Evolutionary conservation across 768 basidiomycete genomes (phyloP).

Genomic region (Tricholoma sp.): DNA sequence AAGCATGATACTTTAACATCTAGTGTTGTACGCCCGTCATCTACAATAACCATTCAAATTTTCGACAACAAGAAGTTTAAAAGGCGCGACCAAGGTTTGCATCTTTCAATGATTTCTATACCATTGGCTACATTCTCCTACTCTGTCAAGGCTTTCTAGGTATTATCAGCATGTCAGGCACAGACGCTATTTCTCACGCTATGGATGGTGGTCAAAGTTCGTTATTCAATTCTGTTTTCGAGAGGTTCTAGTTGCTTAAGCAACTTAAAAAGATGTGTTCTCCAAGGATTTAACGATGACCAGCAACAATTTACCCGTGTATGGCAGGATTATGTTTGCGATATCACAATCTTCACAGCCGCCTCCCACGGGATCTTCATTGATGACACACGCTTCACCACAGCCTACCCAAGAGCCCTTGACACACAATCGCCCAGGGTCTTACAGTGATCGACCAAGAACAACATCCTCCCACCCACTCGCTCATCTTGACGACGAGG

Average conservation of each 20-base stretch:
- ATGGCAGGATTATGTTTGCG: constrained; percentile 75
- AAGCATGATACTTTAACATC: constrained; percentile 6
- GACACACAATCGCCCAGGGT: constrained; percentile 1
- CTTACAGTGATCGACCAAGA: constrained; percentile 3
- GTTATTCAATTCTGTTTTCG: constrained; percentile 12
- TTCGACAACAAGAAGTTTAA: constrained; percentile 90
- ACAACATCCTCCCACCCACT: constrained; percentile 10
- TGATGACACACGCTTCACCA: constrained; percentile 5
- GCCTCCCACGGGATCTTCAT: constrained; percentile 14
- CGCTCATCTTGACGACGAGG: constrained; percentile 8
- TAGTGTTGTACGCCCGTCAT: constrained; percentile 69
- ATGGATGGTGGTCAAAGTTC: constrained; percentile 32
- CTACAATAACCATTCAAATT: constrained; percentile 77
- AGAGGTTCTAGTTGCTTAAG: constrained; percentile 10
- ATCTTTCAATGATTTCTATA: constrained; percentile 31
- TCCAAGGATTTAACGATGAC: constrained; percentile 71
- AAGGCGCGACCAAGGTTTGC: constrained; percentile 72
- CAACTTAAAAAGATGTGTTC: constrained; percentile 50
- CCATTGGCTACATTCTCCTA: constrained; percentile 25
- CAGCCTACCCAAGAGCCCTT: constrained; percentile 5
- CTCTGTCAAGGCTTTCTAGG: constrained; percentile 46
- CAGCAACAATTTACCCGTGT: constrained; percentile 73
- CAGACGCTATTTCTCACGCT: constrained; percentile 49
- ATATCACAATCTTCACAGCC: constrained; percentile 38
- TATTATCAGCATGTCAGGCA: constrained; percentile 49